These are phyloP conservation scores for Aureobasidium lini DNA, from an alignment of 2,329 filamentous ascomycete genomes.

Conservation along the genomic window DNA sequence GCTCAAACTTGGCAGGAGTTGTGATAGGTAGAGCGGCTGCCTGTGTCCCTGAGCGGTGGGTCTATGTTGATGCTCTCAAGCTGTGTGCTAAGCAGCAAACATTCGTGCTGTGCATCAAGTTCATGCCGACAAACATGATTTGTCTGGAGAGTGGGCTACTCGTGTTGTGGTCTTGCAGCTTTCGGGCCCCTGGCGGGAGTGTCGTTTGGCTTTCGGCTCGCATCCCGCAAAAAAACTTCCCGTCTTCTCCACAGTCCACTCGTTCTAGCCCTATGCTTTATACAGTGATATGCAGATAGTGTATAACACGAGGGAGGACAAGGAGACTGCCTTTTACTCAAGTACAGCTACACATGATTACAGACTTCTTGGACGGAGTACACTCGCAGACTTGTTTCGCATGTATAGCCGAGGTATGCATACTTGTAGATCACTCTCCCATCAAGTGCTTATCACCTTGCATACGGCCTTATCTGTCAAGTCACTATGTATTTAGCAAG, in stretches of 20 bases:
- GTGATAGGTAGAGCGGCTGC: background rate
- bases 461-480: background rate
- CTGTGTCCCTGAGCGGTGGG: background rate
- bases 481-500: background rate
- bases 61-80: background rate
- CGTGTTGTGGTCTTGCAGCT: background rate
- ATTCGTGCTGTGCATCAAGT: background rate
- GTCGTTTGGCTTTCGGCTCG: constrained; percentile 4
- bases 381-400: background rate
- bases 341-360: too few species aligned
- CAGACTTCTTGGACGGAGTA: too few species aligned
- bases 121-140: background rate
- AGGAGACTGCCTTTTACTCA: background rate
- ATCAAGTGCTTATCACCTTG: constrained; percentile 5
- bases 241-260: background rate
- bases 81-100: background rate
- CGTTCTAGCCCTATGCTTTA: background rate
- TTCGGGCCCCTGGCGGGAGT: background rate
- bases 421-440: background rate
- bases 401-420: background rate
- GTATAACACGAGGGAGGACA: background rate
- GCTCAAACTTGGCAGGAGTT: constrained; percentile 6
- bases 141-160: background rate
- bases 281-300: background rate
- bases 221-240: background rate